Evolutionary conservation across 768 basidiomycete species (phyloP).

Genomic region (Boletus subcaerulescens): DNA sequence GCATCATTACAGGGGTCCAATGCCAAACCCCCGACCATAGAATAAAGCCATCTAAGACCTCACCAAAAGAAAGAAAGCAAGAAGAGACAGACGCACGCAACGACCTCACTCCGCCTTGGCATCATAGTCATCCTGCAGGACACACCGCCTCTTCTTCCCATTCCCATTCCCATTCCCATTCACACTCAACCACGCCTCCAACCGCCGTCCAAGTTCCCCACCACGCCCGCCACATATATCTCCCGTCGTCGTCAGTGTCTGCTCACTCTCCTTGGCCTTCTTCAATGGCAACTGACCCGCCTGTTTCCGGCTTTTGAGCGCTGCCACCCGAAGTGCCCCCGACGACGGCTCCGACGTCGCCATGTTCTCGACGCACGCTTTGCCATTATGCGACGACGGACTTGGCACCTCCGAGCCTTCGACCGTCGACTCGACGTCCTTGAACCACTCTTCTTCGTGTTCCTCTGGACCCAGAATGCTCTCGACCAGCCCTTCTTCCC

Average conservation of each 20-base stretch:
- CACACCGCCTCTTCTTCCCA: constrained; percentile 10
- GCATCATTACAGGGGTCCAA: constrained; percentile 1
- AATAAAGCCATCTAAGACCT: neutral
- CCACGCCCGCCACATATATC: constrained; percentile 79
- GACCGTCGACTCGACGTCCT: constrained; percentile 32
- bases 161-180: constrained; percentile 25
- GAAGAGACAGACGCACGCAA: neutral
- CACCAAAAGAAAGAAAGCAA: neutral
- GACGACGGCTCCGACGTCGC: constrained; percentile 16
- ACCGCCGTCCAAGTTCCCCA: constrained; percentile 68
- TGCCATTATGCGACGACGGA: neutral
- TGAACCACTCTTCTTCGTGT: constrained; percentile 69
- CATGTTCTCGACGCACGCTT: neutral
- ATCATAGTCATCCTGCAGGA: constrained; percentile 15
- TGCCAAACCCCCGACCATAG: neutral
- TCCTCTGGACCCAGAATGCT: constrained; percentile 74
- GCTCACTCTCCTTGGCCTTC: constrained; percentile 64
- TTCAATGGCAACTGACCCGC: constrained; percentile 50
- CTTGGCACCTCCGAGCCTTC: constrained; percentile 20
- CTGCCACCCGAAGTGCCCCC: constrained; percentile 21
- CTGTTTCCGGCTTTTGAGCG: constrained; percentile 33
- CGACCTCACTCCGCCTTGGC: constrained; percentile 11
- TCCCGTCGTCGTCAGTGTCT: constrained; percentile 66
- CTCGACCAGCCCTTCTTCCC: constrained; percentile 82
- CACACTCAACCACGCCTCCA: constrained; percentile 71